These are phyloP conservation scores for Xylogone sp. DNA, from an alignment of 2,329 filamentous ascomycete genomes.

Conservation along the genomic window DNA sequence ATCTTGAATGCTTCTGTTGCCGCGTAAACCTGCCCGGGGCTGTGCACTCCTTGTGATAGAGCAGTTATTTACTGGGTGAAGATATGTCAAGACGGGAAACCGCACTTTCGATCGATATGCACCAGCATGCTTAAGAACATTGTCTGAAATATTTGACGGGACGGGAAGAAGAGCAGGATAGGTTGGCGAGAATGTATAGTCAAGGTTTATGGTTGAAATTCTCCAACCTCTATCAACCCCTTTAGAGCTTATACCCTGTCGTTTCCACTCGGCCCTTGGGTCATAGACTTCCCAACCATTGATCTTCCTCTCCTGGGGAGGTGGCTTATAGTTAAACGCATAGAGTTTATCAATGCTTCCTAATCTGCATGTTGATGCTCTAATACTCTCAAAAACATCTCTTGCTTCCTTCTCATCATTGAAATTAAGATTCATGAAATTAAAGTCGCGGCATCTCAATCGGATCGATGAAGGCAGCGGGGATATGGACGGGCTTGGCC, in stretches of 20 bases:
- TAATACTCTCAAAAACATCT: constrained; percentile 85
- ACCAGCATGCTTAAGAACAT: constrained; percentile 88
- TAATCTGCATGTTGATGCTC: constrained; percentile 73
- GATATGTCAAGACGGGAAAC: constrained; percentile 86
- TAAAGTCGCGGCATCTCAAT: constrained; percentile 88
- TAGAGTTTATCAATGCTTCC: constrained; percentile 85
- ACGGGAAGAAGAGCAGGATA: constrained; percentile 85
- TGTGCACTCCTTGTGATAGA: constrained; percentile 95
- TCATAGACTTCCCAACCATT: constrained; percentile 86
- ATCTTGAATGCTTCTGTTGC: constrained; percentile 91
- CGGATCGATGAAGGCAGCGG: constrained; percentile 77
- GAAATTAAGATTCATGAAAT: constrained; percentile 89
- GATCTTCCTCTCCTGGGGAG: constrained; percentile 66
- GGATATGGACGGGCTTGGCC: constrained; percentile 66
- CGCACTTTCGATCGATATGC: constrained; percentile 84
- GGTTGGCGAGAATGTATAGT: constrained; percentile 88
- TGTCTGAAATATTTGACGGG: constrained; percentile 90
- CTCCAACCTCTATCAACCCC: constrained; percentile 66
- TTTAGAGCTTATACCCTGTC: constrained; percentile 83
- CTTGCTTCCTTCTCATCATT: constrained; percentile 67
- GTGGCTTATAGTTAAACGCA: constrained; percentile 80
- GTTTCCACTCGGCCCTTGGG: constrained; percentile 76
- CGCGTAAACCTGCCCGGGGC: constrained; percentile 78
- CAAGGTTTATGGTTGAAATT: constrained; percentile 82
- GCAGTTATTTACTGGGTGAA: constrained; percentile 96